A percentile compares a stretch with the other conserved stretches of the same genome.
These are phyloP conservation scores for Aspergillus carlsbadensis DNA, from an alignment of 495 filamentous ascomycete species.

Conservation along the genomic window DNA sequence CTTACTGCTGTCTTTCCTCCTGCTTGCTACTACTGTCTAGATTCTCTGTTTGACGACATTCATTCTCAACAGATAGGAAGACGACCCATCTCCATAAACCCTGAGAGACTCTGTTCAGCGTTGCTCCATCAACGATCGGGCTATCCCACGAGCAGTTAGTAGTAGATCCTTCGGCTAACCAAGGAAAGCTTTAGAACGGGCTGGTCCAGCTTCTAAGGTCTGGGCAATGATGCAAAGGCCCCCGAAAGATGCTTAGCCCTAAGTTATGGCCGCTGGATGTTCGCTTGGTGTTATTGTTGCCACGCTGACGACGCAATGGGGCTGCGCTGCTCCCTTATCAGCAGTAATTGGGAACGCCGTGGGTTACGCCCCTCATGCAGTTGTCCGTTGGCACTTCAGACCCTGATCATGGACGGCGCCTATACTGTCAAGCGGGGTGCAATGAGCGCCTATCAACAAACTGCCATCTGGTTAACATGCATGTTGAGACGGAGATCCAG, in stretches of 20 bases:
- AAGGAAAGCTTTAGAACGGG: background rate
- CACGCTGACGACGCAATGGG: no score
- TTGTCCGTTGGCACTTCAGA: no score
- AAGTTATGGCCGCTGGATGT: background rate
- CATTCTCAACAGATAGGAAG: no score
- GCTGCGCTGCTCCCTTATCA: no score
- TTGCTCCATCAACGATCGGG: slow-evolving; percentile 9
- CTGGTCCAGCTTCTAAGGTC: background rate
- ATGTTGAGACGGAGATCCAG: no score
- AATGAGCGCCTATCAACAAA: background rate
- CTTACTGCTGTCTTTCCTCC: background rate
- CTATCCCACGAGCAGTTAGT: background rate
- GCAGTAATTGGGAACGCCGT: no score
- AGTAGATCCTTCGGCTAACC: background rate
- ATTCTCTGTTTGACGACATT: no score
- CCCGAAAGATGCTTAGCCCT: slow-evolving; percentile 1
- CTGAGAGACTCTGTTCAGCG: background rate
- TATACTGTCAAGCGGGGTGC: background rate
- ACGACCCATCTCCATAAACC: background rate
- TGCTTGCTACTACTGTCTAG: no score
- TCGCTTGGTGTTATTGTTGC: no score
- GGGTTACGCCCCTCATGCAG: no score
- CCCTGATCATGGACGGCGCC: no score
- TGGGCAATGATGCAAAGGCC: background rate
- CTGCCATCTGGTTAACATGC: background rate